Conservation (phyloP, 805 yeast genomes). For the Kluyveromyces lactis region DNA sequence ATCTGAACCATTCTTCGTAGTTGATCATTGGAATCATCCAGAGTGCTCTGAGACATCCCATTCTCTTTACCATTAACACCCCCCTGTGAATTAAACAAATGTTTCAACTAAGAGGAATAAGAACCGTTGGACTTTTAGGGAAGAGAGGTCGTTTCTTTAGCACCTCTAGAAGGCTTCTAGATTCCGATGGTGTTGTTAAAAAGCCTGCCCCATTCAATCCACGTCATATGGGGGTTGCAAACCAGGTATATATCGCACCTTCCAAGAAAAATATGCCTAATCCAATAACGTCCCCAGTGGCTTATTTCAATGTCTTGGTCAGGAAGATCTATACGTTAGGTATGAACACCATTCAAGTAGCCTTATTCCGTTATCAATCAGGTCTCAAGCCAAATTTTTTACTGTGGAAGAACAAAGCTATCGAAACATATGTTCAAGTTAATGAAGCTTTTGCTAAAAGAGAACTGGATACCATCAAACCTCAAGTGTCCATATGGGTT, state of each 20-base stretch:
- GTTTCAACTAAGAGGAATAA: neutral
- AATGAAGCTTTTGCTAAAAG: slow-evolving; percentile 71
- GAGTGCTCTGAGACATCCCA: no score
- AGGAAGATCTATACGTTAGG: slow-evolving; percentile 58
- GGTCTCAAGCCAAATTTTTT: slow-evolving; percentile 57
- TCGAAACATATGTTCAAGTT: slow-evolving; percentile 67
- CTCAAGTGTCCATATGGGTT: slow-evolving; percentile 52
- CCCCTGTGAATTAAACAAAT: no score
- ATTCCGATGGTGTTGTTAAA: slow-evolving; percentile 3
- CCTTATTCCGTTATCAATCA: slow-evolving; percentile 60
- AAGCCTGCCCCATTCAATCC: slow-evolving; percentile 27
- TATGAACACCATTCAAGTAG: slow-evolving; percentile 61
- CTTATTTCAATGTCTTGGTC: slow-evolving; percentile 38
- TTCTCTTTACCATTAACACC: no score
- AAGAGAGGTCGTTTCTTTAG: neutral
- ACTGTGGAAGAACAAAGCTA: slow-evolving; percentile 80
- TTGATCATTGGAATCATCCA: no score
- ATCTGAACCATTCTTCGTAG: no score
- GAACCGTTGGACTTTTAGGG: neutral
- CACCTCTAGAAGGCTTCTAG: neutral
- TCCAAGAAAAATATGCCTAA: slow-evolving; percentile 39
- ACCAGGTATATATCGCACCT: slow-evolving; percentile 45
- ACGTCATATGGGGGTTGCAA: slow-evolving; percentile 34
- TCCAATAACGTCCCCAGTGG: slow-evolving; percentile 33
- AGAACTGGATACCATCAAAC: slow-evolving; percentile 39